Percentiles rank a stretch among this genome's conserved stretches.
These are phyloP conservation scores for Wickerhamiella brachini DNA, from an alignment of 805 yeast species.

Conservation along the genomic window DNA sequence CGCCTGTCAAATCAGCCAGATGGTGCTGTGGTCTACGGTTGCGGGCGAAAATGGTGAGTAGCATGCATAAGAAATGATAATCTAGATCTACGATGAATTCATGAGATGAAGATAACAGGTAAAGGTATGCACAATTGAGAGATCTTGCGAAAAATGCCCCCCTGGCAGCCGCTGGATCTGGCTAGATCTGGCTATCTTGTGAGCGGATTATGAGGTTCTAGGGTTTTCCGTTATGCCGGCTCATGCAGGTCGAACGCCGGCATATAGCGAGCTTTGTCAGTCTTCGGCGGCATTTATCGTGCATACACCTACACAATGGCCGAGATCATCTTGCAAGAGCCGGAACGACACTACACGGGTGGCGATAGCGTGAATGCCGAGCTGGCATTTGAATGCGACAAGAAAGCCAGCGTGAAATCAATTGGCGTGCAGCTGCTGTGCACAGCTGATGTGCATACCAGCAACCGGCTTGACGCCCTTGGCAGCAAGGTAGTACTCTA, in stretches of 20 bases:
- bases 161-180: too few relatives aligned
- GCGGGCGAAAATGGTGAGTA: background rate
- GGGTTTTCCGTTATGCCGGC: background rate
- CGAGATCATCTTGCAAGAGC: background rate
- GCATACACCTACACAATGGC: background rate
- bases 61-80: too few relatives aligned
- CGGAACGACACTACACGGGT: background rate
- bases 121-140: too few relatives aligned
- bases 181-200: too few relatives aligned
- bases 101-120: too few relatives aligned
- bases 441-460: background rate
- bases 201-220: background rate
- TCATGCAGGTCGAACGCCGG: background rate
- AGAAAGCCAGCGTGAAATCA: background rate
- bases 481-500: background rate
- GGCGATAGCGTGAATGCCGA: background rate
- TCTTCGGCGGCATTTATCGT: background rate
- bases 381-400: background rate
- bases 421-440: background rate
- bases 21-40: slow-evolving; percentile 31
- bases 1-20: slow-evolving; percentile 30
- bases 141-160: too few relatives aligned
- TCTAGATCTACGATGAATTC: too few relatives aligned
- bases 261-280: background rate
- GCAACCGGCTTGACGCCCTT: background rate